Conservation (phyloP, 345 rosid species). For the Eucalyptus coolabah region DNA sequence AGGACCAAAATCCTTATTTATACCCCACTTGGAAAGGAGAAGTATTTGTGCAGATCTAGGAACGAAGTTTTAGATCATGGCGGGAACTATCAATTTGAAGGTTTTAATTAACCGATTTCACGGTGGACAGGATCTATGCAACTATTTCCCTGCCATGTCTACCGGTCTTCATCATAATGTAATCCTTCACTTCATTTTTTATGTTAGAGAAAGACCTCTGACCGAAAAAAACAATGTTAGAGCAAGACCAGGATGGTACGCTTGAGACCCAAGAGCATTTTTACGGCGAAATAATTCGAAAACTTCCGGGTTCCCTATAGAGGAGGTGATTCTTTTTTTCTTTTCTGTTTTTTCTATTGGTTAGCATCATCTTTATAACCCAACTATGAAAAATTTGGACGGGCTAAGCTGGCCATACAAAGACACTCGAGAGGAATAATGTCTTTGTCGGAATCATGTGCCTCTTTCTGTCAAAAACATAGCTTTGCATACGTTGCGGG, state of each 20-base stretch:
- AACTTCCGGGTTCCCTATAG: background rate
- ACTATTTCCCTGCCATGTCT: background rate
- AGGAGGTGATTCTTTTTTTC: background rate
- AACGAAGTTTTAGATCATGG: background rate
- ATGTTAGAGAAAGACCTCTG: background rate
- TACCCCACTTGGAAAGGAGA: background rate
- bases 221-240: background rate
- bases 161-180: background rate
- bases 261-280: too few species aligned
- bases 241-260: background rate
- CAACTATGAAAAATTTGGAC: background rate
- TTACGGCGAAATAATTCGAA: background rate
- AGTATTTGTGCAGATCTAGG: background rate
- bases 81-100: background rate
- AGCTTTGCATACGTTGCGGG: background rate
- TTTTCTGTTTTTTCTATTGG: background rate
- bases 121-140: background rate
- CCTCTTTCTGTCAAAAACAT: background rate
- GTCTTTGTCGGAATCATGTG: background rate
- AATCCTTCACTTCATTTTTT: background rate
- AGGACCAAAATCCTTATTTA: background rate
- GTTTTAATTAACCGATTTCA: background rate
- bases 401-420: background rate
- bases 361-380: background rate
- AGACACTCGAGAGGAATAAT: background rate